Conservation (phyloP, 495 filamentous ascomycete species). For the Hypoxylon intermedium region DNA sequence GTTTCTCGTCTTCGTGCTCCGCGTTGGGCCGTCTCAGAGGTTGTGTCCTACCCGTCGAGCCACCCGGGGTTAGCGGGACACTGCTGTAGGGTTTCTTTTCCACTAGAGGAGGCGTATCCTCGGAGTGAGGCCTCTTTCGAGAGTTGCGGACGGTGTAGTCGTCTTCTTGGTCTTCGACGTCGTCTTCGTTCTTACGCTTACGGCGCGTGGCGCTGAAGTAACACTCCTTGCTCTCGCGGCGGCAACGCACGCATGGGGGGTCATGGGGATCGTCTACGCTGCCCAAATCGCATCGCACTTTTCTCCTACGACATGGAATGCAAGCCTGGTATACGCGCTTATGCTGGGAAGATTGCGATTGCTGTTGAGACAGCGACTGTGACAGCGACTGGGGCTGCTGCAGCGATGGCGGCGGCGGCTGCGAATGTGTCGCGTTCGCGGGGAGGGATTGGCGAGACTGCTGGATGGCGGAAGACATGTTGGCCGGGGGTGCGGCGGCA, state of each 20-base stretch:
- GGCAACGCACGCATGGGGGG: constrained; percentile 92
- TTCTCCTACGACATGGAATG: constrained; percentile 88
- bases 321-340: constrained; percentile 84
- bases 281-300: constrained; percentile 92
- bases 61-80: constrained; percentile 67
- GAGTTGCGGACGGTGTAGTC: constrained; percentile 64
- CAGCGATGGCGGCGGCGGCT: constrained; percentile 20
- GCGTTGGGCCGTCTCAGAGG: constrained; percentile 61
- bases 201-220: constrained; percentile 95
- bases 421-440: constrained; percentile 28
- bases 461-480: constrained; percentile 32
- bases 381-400: constrained; percentile 10
- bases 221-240: constrained; percentile 92
- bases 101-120: constrained; percentile 48
- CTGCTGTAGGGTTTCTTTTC: constrained; percentile 55
- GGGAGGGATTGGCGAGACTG: constrained; percentile 37
- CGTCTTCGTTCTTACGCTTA: constrained; percentile 81
- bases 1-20: constrained; percentile 29
- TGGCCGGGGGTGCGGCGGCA: constrained; percentile 23
- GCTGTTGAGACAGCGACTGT: constrained; percentile 21
- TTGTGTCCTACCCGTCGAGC: constrained; percentile 63
- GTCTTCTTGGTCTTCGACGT: constrained; percentile 58
- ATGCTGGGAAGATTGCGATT: constrained; percentile 55
- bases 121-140: constrained; percentile 56
- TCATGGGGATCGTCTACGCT: constrained; percentile 94